These are phyloP conservation scores for Kregervanrija pseudodelftensis DNA, from an alignment of 805 yeast species.

Conservation along the genomic window DNA sequence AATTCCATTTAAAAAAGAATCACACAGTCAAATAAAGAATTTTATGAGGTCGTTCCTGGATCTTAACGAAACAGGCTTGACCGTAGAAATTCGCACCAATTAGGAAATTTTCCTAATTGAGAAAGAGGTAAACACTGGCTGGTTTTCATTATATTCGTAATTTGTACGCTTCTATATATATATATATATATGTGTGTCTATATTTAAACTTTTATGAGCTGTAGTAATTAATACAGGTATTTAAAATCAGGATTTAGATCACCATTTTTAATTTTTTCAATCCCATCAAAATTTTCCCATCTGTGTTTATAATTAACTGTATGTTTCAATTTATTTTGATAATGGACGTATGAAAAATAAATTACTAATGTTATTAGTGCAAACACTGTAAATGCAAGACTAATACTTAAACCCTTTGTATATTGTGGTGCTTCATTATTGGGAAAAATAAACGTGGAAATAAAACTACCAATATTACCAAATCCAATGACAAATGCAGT, in stretches of 20 bases:
- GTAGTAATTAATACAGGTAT: conserved; percentile 33
- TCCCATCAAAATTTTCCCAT: conserved; percentile 23
- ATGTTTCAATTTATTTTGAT: conserved; percentile 31
- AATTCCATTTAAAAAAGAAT: no score
- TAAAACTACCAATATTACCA: conserved; percentile 69
- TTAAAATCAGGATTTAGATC: conserved; percentile 38
- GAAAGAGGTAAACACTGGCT: no score
- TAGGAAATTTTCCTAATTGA: no score
- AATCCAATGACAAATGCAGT: conserved; percentile 55
- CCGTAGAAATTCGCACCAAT: no score
- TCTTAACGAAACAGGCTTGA: no score
- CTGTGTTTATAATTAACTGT: conserved; percentile 20
- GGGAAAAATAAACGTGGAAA: conserved; percentile 52
- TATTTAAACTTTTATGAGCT: no score
- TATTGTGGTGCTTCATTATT: conserved; percentile 52
- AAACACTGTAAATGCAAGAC: conserved; percentile 39
- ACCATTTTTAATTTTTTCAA: conserved; percentile 27
- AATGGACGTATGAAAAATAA: conserved; percentile 26
- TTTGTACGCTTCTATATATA: no score
- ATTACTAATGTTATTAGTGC: conserved; percentile 31
- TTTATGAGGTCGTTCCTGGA: no score
- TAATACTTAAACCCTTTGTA: conserved; percentile 44
- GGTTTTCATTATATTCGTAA: no score
- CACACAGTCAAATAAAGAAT: no score
- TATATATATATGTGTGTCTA: no score